A percentile compares a stretch with the other conserved stretches of the same genome.
phyloP scores from a whole-genome alignment of 495 filamentous ascomycete genomes.

The Letharia lupina region DNA sequence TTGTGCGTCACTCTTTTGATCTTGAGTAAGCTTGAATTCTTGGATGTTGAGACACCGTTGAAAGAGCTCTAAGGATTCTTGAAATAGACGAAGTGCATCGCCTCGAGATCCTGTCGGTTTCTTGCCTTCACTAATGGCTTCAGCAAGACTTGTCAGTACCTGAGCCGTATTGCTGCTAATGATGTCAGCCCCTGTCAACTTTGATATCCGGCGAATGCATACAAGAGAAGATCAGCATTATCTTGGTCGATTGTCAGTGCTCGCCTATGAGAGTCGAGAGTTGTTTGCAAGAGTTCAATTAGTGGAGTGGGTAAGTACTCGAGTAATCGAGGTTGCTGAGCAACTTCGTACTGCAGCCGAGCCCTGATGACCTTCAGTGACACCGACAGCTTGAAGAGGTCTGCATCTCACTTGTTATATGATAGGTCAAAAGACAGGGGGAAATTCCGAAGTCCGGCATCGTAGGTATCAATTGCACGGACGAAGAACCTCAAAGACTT shows the following conservation, averaged over 20 bases:
- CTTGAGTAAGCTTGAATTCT: constrained; percentile 47
- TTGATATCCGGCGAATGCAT: constrained; percentile 14
- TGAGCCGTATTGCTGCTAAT: constrained; percentile 50
- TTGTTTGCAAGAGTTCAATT: constrained; percentile 44
- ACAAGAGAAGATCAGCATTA: constrained; percentile 57
- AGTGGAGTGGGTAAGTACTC: constrained; percentile 44
- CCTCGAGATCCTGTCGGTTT: constrained; percentile 34
- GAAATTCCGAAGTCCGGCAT: constrained; percentile 49
- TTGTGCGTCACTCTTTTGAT: constrained; percentile 36
- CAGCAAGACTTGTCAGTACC: constrained; percentile 56
- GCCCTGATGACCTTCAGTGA: constrained; percentile 8
- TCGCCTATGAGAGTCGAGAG: constrained; percentile 52
- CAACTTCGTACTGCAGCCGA: constrained; percentile 20
- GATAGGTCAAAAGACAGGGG: constrained; percentile 57
- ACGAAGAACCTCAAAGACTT: constrained; percentile 62
- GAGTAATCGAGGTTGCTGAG: constrained; percentile 38
- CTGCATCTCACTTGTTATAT: constrained; percentile 56
- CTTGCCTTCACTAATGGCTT: constrained; percentile 45
- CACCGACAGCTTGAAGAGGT: not conserved
- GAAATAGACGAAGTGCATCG: constrained; percentile 41
- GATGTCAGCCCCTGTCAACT: constrained; percentile 5
- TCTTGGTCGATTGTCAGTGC: constrained; percentile 50
- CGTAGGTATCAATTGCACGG: constrained; percentile 56
- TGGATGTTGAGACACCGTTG: constrained; percentile 53
- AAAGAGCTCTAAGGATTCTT: constrained; percentile 56